A percentile compares a stretch with the other conserved stretches of the same genome.
These are phyloP conservation scores for Pichia inconspicua DNA, from an alignment of 1,139 yeast species.

Conservation along the genomic window DNA sequence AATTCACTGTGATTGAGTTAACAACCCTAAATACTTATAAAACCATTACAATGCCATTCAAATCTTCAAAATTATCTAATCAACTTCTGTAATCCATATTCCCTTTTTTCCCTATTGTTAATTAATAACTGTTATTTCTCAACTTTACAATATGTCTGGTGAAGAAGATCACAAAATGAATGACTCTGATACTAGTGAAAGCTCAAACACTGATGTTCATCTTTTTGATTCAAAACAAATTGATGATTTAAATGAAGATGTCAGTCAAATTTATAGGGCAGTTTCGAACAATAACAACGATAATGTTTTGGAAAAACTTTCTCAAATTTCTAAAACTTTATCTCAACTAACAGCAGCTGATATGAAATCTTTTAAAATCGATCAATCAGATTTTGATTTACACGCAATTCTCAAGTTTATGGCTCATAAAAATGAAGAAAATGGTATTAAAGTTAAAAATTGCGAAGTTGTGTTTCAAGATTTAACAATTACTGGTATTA, in stretches of 20 bases:
- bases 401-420: constrained; percentile 27
- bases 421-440: constrained; percentile 29
- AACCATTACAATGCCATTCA: too few relatives aligned
- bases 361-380: constrained; percentile 21
- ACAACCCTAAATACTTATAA: too few relatives aligned
- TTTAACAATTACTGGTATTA: constrained; percentile 41
- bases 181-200: not conserved
- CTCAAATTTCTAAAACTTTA: constrained; percentile 22
- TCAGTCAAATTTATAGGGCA: constrained; percentile 4
- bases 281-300: constrained; percentile 4
- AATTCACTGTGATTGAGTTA: too few relatives aligned
- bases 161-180: not conserved
- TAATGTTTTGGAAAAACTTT: constrained; percentile 22
- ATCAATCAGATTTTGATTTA: constrained; percentile 30
- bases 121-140: too few relatives aligned
- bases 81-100: too few relatives aligned
- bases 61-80: too few relatives aligned
- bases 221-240: constrained; percentile 1
- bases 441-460: constrained; percentile 39
- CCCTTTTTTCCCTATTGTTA: too few relatives aligned
- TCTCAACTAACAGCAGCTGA: constrained; percentile 22
- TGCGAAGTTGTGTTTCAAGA: constrained; percentile 43
- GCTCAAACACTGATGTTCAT: not conserved
- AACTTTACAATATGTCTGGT: too few relatives aligned
- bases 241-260: constrained; percentile 1